Evolutionary conservation across 2,329 filamentous ascomycete species (phyloP).

Genomic region (Cladophialophora chaetospira): DNA sequence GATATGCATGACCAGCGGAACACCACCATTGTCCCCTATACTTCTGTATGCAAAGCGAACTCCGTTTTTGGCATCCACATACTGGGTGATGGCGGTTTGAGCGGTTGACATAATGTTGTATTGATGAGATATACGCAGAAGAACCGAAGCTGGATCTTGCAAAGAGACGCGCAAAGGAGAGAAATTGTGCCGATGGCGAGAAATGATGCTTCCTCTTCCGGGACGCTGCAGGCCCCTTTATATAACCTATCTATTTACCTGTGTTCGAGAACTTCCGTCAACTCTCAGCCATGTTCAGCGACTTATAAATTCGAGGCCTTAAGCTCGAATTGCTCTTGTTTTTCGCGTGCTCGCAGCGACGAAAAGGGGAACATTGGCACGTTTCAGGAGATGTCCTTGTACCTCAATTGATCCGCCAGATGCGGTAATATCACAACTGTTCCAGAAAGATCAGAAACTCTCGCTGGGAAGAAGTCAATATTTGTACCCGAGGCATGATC

Average conservation of each 20-base stretch:
- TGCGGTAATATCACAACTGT: background rate
- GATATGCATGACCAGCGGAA: slow-evolving; percentile 27
- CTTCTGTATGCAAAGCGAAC: slow-evolving; percentile 25
- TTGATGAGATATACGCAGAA: background rate
- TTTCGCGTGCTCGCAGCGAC: too few species aligned
- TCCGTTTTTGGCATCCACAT: slow-evolving; percentile 18
- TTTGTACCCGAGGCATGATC: background rate
- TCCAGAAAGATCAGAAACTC: background rate
- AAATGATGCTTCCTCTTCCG: background rate
- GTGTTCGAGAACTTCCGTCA: background rate
- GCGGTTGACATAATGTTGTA: slow-evolving; percentile 1
- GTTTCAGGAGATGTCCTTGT: background rate
- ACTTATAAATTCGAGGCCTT: background rate
- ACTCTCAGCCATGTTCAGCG: background rate
- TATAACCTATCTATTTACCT: background rate
- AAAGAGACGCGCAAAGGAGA: background rate
- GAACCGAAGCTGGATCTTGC: background rate
- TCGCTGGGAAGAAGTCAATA: background rate
- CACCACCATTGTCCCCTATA: slow-evolving; percentile 9
- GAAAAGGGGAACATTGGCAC: background rate
- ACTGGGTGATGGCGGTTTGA: slow-evolving; percentile 25
- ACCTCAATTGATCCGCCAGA: background rate
- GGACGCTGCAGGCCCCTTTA: background rate
- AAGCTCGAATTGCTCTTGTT: too few species aligned
- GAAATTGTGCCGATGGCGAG: background rate